phyloP scores from a whole-genome alignment of 306 rosid genomes.

The Corylus avellana region DNA sequence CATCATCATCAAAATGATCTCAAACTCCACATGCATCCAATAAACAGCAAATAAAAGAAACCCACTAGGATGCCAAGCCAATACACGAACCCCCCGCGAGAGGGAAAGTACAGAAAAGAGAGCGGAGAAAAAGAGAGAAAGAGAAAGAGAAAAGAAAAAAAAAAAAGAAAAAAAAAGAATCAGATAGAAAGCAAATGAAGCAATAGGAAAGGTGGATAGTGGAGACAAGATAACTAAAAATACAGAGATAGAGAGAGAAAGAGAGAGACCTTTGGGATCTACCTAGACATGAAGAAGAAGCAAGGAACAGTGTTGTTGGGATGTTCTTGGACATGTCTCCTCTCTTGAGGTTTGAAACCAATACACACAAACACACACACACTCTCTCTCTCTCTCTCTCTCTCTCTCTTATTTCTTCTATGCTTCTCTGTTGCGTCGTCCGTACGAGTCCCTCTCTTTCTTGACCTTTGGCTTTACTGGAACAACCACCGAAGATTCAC shows the following conservation, averaged over 20 bases:
- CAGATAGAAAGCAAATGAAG: conserved; percentile 15
- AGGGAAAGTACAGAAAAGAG: not conserved
- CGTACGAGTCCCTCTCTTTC: conserved; percentile 1
- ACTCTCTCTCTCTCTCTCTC: conserved; percentile 14
- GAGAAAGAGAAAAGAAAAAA: too few species aligned
- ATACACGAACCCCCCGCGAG: conserved; percentile 17
- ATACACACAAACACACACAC: conserved; percentile 11
- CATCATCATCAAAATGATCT: conserved; percentile 40
- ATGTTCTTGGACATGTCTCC: conserved; percentile 64
- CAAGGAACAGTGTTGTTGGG: conserved; percentile 60
- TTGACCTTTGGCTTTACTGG: conserved; percentile 28
- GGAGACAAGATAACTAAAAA: conserved; percentile 28
- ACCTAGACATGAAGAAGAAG: conserved; percentile 53
- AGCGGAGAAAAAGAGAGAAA: not conserved
- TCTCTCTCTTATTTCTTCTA: not conserved
- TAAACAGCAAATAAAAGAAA: conserved; percentile 29
- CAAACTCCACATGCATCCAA: conserved; percentile 59
- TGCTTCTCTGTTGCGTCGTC: conserved; percentile 5
- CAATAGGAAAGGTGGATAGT: conserved; percentile 22
- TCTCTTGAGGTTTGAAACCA: conserved; percentile 36
- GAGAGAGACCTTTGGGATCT: conserved; percentile 59
- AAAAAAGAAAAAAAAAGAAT: not conserved
- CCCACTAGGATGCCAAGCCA: conserved; percentile 40
- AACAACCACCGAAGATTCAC: conserved; percentile 18
- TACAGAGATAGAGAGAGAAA: conserved; percentile 11